A percentile compares a stretch with the other conserved stretches of the same genome.
phyloP scores from a whole-genome alignment of 176 grass and related monocot species.

The Coix lacrymajobi region DNA sequence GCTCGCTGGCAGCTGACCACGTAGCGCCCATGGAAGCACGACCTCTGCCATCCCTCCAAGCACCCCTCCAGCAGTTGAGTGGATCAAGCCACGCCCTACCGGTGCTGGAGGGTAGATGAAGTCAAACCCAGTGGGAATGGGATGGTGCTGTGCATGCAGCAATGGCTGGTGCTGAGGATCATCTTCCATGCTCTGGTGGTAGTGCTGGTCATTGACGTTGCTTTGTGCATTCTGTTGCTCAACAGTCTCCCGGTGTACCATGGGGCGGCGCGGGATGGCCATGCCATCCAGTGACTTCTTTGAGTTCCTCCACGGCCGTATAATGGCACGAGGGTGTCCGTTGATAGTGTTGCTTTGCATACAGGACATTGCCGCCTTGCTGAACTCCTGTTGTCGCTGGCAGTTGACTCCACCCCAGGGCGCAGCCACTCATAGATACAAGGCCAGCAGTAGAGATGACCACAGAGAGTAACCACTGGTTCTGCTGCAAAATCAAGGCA shows the following conservation, averaged over 20 bases:
- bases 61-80: constrained; percentile 35
- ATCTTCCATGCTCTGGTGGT: constrained; percentile 28
- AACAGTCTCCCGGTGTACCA: constrained; percentile 30
- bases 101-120: constrained; percentile 26
- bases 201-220: constrained; percentile 1
- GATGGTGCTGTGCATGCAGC: constrained; percentile 22
- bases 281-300: constrained; percentile 13
- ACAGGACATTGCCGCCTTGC: constrained; percentile 58
- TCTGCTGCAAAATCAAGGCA: constrained; percentile 79
- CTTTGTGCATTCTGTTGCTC: constrained; percentile 31
- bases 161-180: constrained; percentile 18
- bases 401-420: constrained; percentile 27
- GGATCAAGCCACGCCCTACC: constrained; percentile 22
- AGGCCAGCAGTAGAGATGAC: constrained; percentile 96
- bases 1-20: constrained; percentile 25
- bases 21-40: constrained; percentile 43
- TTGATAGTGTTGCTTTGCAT: constrained; percentile 67
- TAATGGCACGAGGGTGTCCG: constrained; percentile 60
- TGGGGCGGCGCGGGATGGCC: constrained; percentile 24
- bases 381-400: constrained; percentile 21
- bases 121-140: constrained; percentile 2
- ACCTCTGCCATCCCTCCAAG: constrained; percentile 53
- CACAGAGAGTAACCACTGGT: constrained; percentile 84
- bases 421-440: constrained; percentile 92
- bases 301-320: constrained; percentile 63